Evolutionary conservation across 192 early-diverging fungal species (phyloP), one percentile per base, ranked within the genome.

Genomic region (Umbelopsis sp.): DNA sequence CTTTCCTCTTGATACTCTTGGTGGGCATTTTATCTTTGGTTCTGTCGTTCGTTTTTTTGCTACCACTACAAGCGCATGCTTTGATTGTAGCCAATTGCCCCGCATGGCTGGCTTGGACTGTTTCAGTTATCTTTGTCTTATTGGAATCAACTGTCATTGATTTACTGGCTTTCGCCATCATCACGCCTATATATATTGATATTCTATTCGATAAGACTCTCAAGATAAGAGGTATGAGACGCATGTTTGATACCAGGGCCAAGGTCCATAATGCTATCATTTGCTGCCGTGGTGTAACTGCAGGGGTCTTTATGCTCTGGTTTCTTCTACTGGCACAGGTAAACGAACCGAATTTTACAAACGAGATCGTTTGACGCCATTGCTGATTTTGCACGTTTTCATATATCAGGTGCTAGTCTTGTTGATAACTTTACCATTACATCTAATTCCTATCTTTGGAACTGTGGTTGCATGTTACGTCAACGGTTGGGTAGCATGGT

Each of bases 81-180:
- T 74, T 91, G 11, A 83, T 84, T 18, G 16, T 41, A 1, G 81
- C 46, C 9, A 69, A 80, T 3, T 83, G 86, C 37, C 88, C 87
- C n/a, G 76, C 70, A 0, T 87, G 88, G 76, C 74, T 90, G 3
- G 84, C 87, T 20, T 91, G 89, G 89, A 71, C 85, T 0, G 78
- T 88, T 0, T 75, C 78, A 20, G 75, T 90, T 23, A 85, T 91
- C 30, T 83, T 90, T 70, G 83, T 86, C 3, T 22, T 91, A n/a
- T 61, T 90, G 1, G 88, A 91, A 52, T 79, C 81, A 0, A 79
- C 66, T 15, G 53, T 87, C 3, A 46, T 87, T 50, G 75, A 78
- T 41, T 50, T 91, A 22, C 70, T 90, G 15, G 82, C 89, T 71
- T 86, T 85, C 68, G 76, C 82, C 4, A 86, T 91, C 21, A 68